These are phyloP conservation scores for Epichloe aotearoae DNA, from an alignment of 2,329 filamentous ascomycete species.

Conservation along the genomic window DNA sequence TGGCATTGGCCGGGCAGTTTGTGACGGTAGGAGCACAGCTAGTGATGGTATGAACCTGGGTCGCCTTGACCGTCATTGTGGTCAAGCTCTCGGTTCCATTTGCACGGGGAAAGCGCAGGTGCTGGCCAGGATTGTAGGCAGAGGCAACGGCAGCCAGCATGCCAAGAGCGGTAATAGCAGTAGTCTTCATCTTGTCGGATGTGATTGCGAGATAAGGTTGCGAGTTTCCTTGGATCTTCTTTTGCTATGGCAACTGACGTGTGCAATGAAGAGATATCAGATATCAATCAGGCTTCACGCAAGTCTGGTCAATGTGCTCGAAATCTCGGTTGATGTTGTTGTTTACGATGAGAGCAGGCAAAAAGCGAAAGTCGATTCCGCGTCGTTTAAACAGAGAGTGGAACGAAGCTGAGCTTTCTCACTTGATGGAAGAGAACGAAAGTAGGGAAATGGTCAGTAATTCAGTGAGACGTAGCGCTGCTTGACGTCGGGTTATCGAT, in stretches of 20 bases:
- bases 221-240: too few relatives aligned
- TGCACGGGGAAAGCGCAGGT: constrained; percentile 17
- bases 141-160: constrained; percentile 32
- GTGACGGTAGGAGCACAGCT: constrained; percentile 44
- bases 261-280: neutral
- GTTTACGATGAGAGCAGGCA: neutral
- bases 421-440: constrained; percentile 13
- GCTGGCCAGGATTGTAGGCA: constrained; percentile 22
- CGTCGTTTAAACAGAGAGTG: constrained; percentile 11
- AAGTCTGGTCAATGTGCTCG: neutral
- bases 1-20: constrained; percentile 33
- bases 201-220: neutral
- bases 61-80: constrained; percentile 38
- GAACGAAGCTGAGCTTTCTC: constrained; percentile 19
- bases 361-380: constrained; percentile 21
- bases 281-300: neutral
- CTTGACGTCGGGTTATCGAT: constrained; percentile 6
- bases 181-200: constrained; percentile 34
- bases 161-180: constrained; percentile 25
- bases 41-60: constrained; percentile 42
- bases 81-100: constrained; percentile 19
- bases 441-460: constrained; percentile 9
- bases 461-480: constrained; percentile 7
- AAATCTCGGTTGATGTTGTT: neutral
- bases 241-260: neutral